Conservation (phyloP, 495 filamentous ascomycete species). For the Letharia lupina region DNA sequence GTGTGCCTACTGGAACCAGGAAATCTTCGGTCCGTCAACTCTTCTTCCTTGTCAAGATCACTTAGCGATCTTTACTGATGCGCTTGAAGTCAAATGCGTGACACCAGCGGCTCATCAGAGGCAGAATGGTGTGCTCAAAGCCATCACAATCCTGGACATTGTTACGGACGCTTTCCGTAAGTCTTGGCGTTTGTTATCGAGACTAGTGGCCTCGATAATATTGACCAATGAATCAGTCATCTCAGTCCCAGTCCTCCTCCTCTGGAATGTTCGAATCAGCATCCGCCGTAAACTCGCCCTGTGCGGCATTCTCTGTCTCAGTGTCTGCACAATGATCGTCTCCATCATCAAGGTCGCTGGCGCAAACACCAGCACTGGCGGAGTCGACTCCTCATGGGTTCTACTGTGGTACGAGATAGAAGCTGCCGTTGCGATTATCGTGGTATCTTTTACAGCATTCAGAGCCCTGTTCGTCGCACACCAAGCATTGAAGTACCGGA, state of each 20-base stretch:
- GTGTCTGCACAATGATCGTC: conserved; percentile 13
- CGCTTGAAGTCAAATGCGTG: background rate
- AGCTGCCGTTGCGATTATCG: conserved; percentile 14
- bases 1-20: conserved; percentile 1
- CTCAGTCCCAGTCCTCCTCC: conserved; percentile 15
- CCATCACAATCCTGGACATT: background rate
- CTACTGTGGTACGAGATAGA: conserved; percentile 18
- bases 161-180: background rate
- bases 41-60: background rate
- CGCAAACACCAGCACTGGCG: background rate
- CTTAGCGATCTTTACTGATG: background rate
- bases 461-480: conserved; percentile 14
- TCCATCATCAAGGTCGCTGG: conserved; percentile 16
- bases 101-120: background rate
- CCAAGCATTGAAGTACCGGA: background rate
- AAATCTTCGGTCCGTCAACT: background rate
- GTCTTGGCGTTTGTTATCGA: background rate
- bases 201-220: background rate
- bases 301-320: conserved; percentile 15
- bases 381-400: conserved; percentile 9
- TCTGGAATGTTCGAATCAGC: conserved; percentile 14
- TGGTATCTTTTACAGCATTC: conserved; percentile 17
- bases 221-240: conserved; percentile 6
- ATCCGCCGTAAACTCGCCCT: conserved; percentile 6
- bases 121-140: background rate